Percentiles rank a stretch among this genome's conserved stretches.
These are phyloP conservation scores for Russula foetens DNA, from an alignment of 768 basidiomycete genomes.

Conservation along the genomic window DNA sequence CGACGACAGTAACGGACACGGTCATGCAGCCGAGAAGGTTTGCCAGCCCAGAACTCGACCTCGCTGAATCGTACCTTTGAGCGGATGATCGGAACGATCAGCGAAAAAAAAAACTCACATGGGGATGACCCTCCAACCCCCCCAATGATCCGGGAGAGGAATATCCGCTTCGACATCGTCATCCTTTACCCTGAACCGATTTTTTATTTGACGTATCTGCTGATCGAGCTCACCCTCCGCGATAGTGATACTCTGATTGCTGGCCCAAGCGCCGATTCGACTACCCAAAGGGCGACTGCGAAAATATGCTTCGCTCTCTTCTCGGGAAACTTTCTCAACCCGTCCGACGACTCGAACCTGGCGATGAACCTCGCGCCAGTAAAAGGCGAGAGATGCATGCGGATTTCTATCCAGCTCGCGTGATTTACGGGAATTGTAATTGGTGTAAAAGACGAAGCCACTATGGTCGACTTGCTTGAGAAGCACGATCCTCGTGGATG, in stretches of 20 bases:
- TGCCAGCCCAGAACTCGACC: conserved; percentile 96
- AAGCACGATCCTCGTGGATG: conserved; percentile 83
- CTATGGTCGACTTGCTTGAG: conserved; percentile 82
- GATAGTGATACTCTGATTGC: conserved; percentile 77
- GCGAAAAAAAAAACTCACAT: conserved; percentile 43
- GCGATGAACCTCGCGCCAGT: conserved; percentile 81
- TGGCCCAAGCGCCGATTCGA: conserved; percentile 89
- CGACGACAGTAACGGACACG: conserved; percentile 69
- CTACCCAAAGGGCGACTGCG: conserved; percentile 74
- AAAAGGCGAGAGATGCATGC: conserved; percentile 76
- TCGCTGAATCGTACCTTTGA: conserved; percentile 47
- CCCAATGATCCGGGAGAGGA: conserved; percentile 88
- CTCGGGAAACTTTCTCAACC: conserved; percentile 65
- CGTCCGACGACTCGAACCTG: conserved; percentile 79
- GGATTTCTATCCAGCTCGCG: conserved; percentile 70
- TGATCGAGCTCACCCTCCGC: conserved; percentile 60
- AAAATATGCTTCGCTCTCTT: conserved; percentile 82
- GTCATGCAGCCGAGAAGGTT: conserved; percentile 91
- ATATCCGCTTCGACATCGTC: conserved; percentile 41
- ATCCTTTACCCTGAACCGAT: conserved; percentile 44
- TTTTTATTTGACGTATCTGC: conserved; percentile 49
- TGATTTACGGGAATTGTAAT: conserved; percentile 92
- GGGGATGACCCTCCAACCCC: conserved; percentile 93
- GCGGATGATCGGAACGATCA: background rate
- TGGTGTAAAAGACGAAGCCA: conserved; percentile 96